Evolutionary conservation across 2,329 filamentous ascomycete species (phyloP).

Genomic region (Ophiostoma novo-ulmi): DNA sequence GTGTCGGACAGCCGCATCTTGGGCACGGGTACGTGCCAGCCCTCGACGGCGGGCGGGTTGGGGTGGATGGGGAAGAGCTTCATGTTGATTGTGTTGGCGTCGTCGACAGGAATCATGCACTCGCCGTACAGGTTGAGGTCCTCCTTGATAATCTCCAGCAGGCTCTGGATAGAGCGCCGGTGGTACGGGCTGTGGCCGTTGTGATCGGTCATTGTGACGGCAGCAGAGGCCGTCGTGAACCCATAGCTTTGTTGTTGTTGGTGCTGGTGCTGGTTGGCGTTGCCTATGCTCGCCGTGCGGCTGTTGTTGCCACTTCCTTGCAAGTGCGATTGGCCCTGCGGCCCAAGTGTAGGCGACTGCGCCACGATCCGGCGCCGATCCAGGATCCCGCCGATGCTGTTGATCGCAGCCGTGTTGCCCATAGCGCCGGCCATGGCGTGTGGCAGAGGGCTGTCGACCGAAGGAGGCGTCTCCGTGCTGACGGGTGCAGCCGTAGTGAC

Average conservation of each 20-base stretch:
- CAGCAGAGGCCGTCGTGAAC: conserved; percentile 29
- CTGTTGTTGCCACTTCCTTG: conserved; percentile 34
- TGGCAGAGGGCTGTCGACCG: neutral
- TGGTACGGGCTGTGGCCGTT: conserved; percentile 25
- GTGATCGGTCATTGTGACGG: conserved; percentile 12
- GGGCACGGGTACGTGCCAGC: conserved; percentile 84
- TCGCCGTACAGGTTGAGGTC: conserved; percentile 96
- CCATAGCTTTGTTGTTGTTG: conserved; percentile 26
- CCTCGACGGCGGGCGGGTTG: conserved; percentile 69
- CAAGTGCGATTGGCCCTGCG: conserved; percentile 31
- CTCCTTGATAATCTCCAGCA: conserved; percentile 75
- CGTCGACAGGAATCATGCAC: conserved; percentile 96
- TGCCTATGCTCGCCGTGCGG: conserved; percentile 31
- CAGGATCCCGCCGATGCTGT: conserved; percentile 17
- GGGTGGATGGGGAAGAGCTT: conserved; percentile 85
- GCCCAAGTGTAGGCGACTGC: conserved; percentile 44
- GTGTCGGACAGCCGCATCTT: conserved; percentile 61
- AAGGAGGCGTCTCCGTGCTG: neutral
- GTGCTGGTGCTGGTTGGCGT: neutral
- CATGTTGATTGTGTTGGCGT: conserved; percentile 91
- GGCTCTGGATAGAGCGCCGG: conserved; percentile 69
- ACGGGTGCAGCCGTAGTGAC: neutral
- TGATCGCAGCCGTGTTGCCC: conserved; percentile 15
- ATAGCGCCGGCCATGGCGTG: conserved; percentile 17
- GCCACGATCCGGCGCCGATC: conserved; percentile 17